Conservation (phyloP, 1,139 yeast species). For the Lodderomyces jiufengensis region DNA sequence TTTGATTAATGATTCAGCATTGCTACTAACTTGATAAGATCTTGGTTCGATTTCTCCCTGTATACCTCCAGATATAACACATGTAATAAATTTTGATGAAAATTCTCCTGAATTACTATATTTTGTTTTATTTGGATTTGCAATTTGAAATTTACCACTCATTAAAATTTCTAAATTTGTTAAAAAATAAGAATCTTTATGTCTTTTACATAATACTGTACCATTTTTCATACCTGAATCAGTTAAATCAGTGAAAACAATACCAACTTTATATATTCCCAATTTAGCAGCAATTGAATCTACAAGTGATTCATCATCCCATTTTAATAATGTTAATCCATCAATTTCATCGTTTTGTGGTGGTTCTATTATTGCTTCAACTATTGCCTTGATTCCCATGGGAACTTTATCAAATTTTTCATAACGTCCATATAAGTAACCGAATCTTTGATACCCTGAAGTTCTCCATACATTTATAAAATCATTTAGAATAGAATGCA, state of each 20-base stretch:
- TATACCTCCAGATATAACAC: slow-evolving; percentile 84
- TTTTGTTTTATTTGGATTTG: slow-evolving; percentile 61
- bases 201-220: slow-evolving; percentile 86
- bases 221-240: slow-evolving; percentile 89
- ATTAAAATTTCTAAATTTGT: slow-evolving; percentile 82
- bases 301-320: slow-evolving; percentile 56
- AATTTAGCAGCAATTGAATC: slow-evolving; percentile 55
- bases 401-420: slow-evolving; percentile 80
- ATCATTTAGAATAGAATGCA: slow-evolving; percentile 65
- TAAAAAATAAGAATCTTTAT: slow-evolving; percentile 84
- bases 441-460: slow-evolving; percentile 84
- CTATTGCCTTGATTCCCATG: slow-evolving; percentile 88
- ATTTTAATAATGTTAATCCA: slow-evolving; percentile 65
- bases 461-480: slow-evolving; percentile 92
- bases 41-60: slow-evolving; percentile 87
- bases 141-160: slow-evolving; percentile 75
- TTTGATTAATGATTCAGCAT: slow-evolving; percentile 82
- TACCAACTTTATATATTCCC: slow-evolving; percentile 74
- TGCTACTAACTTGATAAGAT: slow-evolving; percentile 83
- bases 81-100: slow-evolving; percentile 89
- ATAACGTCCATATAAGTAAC: slow-evolving; percentile 79
- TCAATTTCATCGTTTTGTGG: slow-evolving; percentile 85
- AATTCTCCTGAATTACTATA: slow-evolving; percentile 65
- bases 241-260: slow-evolving; percentile 83
- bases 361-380: slow-evolving; percentile 91